Conservation (phyloP, 164 flowering plant genomes). For the Liquidambar formosana region DNA sequence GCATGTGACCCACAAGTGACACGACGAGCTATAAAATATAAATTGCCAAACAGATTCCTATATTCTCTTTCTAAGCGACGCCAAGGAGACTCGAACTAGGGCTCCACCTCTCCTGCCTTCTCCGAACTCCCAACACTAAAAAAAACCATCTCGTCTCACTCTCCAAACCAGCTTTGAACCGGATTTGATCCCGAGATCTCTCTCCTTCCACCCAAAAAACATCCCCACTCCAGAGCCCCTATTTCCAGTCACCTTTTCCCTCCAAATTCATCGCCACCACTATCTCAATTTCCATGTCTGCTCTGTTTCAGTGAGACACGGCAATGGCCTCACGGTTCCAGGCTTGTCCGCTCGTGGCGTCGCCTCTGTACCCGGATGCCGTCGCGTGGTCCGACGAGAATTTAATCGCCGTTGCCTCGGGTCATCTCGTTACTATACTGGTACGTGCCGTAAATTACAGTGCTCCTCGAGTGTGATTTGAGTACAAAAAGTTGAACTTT, state of each 20-base stretch:
- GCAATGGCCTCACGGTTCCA: slow-evolving; percentile 57
- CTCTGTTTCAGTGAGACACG: neutral
- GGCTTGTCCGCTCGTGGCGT: slow-evolving; percentile 48
- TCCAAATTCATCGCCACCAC: slow-evolving; percentile 2
- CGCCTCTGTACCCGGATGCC: slow-evolving; percentile 68
- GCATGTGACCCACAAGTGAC: too few relatives aligned
- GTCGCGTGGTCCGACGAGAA: slow-evolving; percentile 93
- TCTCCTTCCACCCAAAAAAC: neutral
- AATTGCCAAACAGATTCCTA: too few relatives aligned
- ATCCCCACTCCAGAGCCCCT: neutral
- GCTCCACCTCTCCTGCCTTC: neutral
- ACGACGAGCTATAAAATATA: too few relatives aligned
- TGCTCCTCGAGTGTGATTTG: neutral
- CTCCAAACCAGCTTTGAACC: neutral
- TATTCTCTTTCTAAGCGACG: too few relatives aligned
- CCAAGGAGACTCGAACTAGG: slow-evolving; percentile 4
- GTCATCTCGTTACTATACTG: slow-evolving; percentile 71
- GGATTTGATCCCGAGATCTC: slow-evolving; percentile 1
- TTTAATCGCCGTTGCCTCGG: slow-evolving; percentile 75
- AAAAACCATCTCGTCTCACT: too few relatives aligned
- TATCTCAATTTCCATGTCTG: neutral
- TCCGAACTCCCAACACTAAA: neutral
- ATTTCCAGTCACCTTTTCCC: neutral
- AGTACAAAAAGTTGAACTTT: neutral
- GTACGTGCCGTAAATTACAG: slow-evolving; percentile 24